Conservation (phyloP, 176 grass and related monocot genomes). For the Urochloa ruziziensis region DNA sequence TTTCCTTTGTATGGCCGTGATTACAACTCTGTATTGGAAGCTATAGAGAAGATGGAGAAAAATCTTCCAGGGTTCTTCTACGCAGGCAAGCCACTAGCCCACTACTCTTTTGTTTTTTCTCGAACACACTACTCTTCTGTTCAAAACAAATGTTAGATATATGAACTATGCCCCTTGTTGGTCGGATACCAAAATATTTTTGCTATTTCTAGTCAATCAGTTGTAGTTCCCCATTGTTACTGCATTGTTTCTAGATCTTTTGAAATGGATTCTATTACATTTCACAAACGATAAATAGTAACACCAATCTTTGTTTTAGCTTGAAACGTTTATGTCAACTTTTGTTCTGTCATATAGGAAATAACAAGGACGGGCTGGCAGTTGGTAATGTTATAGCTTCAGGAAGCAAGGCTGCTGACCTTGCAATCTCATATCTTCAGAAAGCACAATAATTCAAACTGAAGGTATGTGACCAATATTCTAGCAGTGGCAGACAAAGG, state of each 20-base stretch:
- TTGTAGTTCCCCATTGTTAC: neutral
- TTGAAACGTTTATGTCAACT: neutral
- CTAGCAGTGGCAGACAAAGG: slow-evolving; percentile 10
- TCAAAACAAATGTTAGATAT: slow-evolving; percentile 14
- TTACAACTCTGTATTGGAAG: slow-evolving; percentile 72
- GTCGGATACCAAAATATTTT: neutral
- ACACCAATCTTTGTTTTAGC: neutral
- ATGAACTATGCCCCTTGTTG: neutral
- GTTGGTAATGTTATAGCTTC: slow-evolving; percentile 89
- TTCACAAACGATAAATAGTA: slow-evolving; percentile 6
- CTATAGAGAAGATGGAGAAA: slow-evolving; percentile 95
- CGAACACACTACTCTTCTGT: no score
- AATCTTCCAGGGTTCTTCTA: slow-evolving; percentile 96
- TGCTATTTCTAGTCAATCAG: neutral
- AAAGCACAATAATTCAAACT: slow-evolving; percentile 31
- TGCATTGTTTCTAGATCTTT: neutral
- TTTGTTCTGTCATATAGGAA: slow-evolving; percentile 56
- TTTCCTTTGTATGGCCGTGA: slow-evolving; percentile 91
- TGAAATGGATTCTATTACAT: neutral
- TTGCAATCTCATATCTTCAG: slow-evolving; percentile 63
- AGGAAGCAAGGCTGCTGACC: slow-evolving; percentile 80
- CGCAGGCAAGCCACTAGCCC: slow-evolving; percentile 70
- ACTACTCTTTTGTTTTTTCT: slow-evolving; percentile 14
- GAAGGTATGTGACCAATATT: slow-evolving; percentile 18
- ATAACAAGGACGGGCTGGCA: slow-evolving; percentile 89